Evolutionary conservation across 1,284 basidiomycete genomes (phyloP).

Genomic region (Microbotryum scabiosae): DNA sequence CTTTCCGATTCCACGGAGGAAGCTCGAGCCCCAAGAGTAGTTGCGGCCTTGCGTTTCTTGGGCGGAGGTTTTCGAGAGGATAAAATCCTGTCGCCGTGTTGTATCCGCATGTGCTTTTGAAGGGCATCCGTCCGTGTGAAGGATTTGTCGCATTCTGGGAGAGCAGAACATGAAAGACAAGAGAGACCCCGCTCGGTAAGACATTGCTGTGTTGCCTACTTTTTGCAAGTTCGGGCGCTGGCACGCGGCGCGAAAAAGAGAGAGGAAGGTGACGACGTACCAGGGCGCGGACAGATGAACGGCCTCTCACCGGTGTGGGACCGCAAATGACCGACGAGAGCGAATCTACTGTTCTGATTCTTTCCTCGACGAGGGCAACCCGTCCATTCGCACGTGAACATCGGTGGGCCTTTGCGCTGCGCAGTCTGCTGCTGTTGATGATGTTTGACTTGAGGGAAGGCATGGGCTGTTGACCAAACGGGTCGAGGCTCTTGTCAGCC

Average conservation of each 20-base stretch:
- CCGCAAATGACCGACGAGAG: conserved; percentile 73
- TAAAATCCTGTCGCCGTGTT: conserved; percentile 49
- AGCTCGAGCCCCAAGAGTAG: neutral
- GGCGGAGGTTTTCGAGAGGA: conserved; percentile 8
- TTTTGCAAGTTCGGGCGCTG: too few species aligned
- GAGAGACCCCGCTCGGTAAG: neutral
- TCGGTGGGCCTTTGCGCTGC: neutral
- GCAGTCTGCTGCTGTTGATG: conserved; percentile 2
- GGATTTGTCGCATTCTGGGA: conserved; percentile 77
- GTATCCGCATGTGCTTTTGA: conserved; percentile 79
- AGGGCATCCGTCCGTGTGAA: conserved; percentile 86
- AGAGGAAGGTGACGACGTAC: conserved; percentile 43
- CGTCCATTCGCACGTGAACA: conserved; percentile 78
- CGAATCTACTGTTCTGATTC: conserved; percentile 75
- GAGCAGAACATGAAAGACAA: too few species aligned
- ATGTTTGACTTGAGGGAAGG: conserved; percentile 20
- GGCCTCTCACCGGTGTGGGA: conserved; percentile 91
- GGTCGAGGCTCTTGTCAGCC: too few species aligned
- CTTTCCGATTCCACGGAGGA: conserved; percentile 12
- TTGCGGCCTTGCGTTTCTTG: conserved; percentile 17
- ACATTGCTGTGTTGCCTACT: neutral
- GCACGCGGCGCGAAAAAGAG: neutral
- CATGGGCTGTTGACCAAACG: conserved; percentile 14
- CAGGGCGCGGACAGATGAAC: conserved; percentile 69
- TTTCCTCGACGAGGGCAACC: conserved; percentile 69